Percentiles rank a stretch among this genome's conserved stretches.
phyloP scores from a whole-genome alignment of 257 asterid genomes.

The Scutellaria minor region DNA sequence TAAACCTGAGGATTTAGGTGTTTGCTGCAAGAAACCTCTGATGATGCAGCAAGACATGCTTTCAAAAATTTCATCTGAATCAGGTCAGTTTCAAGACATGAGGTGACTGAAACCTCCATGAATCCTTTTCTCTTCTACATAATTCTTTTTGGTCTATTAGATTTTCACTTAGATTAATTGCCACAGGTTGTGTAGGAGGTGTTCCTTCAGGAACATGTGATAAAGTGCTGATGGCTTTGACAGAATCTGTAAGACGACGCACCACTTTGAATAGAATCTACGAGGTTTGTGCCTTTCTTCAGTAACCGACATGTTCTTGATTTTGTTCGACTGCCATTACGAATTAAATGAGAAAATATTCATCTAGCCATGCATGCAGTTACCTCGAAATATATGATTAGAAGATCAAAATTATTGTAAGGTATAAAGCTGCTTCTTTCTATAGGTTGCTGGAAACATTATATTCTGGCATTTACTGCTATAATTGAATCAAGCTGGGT shows the following conservation, averaged over 20 bases:
- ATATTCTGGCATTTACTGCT: conserved; percentile 2
- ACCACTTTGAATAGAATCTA: conserved; percentile 57
- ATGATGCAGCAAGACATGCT: conserved; percentile 35
- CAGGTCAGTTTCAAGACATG: conserved; percentile 47
- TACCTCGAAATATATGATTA: neutral
- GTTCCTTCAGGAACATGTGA: conserved; percentile 44
- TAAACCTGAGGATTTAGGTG: conserved; percentile 45
- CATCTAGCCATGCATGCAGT: conserved; percentile 9
- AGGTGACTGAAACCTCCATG: conserved; percentile 27
- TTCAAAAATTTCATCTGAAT: conserved; percentile 43
- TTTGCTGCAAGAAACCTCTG: conserved; percentile 34
- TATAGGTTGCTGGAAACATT: neutral
- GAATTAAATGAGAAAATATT: conserved; percentile 8
- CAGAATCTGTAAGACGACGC: conserved; percentile 76
- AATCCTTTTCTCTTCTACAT: conserved; percentile 11
- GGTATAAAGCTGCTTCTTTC: conserved; percentile 14
- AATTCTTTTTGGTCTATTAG: conserved; percentile 10
- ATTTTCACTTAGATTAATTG: conserved; percentile 25
- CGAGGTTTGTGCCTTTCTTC: conserved; percentile 49
- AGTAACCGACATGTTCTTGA: conserved; percentile 20
- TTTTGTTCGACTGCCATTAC: conserved; percentile 14
- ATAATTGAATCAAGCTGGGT: neutral
- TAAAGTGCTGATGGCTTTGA: conserved; percentile 72
- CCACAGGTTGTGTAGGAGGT: conserved; percentile 43
- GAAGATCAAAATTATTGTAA: neutral